A percentile compares a stretch with the other conserved stretches of the same genome.
phyloP scores from a whole-genome alignment of 768 basidiomycete genomes.

The Myochromella boudieri region DNA sequence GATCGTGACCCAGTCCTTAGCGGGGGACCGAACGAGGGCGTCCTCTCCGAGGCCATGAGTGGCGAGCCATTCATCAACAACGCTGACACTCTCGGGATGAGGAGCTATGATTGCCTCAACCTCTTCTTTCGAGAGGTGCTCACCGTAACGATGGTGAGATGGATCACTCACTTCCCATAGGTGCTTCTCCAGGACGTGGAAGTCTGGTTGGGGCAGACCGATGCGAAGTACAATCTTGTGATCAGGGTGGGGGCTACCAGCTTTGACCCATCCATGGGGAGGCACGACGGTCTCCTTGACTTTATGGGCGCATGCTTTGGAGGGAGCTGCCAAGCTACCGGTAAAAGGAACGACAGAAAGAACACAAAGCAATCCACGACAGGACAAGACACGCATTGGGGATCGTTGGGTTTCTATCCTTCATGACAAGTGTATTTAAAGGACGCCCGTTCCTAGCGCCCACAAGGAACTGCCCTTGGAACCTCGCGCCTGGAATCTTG shows the following conservation, averaged over 20 bases:
- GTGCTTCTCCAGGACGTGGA: constrained; percentile 46
- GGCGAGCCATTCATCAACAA: constrained; percentile 61
- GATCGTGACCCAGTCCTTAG: constrained; percentile 66
- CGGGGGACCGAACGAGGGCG: constrained; percentile 51
- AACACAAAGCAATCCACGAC: background rate
- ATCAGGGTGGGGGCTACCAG: constrained; percentile 40
- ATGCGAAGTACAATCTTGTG: constrained; percentile 56
- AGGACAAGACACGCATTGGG: background rate
- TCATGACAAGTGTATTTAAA: too few species aligned
- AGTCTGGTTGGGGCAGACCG: constrained; percentile 52
- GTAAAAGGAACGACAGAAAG: constrained; percentile 4
- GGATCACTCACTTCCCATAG: constrained; percentile 60
- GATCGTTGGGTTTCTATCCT: too few species aligned
- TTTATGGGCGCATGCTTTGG: constrained; percentile 13
- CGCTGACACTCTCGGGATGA: constrained; percentile 48
- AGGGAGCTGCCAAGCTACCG: constrained; percentile 6
- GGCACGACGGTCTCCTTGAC: constrained; percentile 32
- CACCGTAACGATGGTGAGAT: constrained; percentile 47
- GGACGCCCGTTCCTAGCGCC: too few species aligned
- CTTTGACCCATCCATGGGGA: constrained; percentile 52
- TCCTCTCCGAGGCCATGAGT: constrained; percentile 50
- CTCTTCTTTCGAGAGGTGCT: constrained; percentile 62
- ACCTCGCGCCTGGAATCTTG: too few species aligned
- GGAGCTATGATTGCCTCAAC: constrained; percentile 65
- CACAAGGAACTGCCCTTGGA: too few species aligned